Evolutionary conservation across 805 yeast species (phyloP).

Genomic region (Clavispora asparagi): DNA sequence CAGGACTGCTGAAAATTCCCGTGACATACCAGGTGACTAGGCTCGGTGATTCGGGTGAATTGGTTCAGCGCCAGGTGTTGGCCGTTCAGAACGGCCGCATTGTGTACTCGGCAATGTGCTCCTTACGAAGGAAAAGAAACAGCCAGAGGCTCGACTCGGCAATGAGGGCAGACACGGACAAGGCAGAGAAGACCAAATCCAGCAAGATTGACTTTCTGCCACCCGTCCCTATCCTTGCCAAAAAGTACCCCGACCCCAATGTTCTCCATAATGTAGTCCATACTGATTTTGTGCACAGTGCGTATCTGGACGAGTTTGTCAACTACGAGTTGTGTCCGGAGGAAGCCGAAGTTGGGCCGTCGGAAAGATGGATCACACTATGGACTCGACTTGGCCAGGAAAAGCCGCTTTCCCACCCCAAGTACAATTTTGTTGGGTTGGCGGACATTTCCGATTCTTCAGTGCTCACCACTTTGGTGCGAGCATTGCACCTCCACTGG

Average conservation of each 20-base stretch:
- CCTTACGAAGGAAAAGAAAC: slow-evolving; percentile 26
- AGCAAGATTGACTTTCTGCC: slow-evolving; percentile 7
- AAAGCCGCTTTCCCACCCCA: slow-evolving; percentile 12
- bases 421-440: slow-evolving; percentile 30
- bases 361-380: slow-evolving; percentile 38
- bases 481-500: slow-evolving; percentile 39
- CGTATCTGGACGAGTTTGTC: slow-evolving; percentile 33
- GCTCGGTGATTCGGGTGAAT: slow-evolving; percentile 49
- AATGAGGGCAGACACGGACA: too few relatives aligned
- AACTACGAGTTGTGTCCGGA: slow-evolving; percentile 31
- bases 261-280: slow-evolving; percentile 24
- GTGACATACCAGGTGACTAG: slow-evolving; percentile 50
- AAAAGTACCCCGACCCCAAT: slow-evolving; percentile 24
- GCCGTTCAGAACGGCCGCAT: slow-evolving; percentile 50
- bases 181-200: not conserved
- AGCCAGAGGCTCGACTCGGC: too few relatives aligned
- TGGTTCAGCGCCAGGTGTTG: slow-evolving; percentile 47
- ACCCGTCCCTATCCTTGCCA: slow-evolving; percentile 15
- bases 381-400: slow-evolving; percentile 27
- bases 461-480: slow-evolving; percentile 36
- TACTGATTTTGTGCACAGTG: slow-evolving; percentile 34
- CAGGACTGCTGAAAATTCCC: slow-evolving; percentile 44
- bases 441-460: slow-evolving; percentile 36
- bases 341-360: slow-evolving; percentile 23
- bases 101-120: slow-evolving; percentile 48